phyloP scores from a whole-genome alignment of 1,284 basidiomycete species.

The Cystobasidium sp. region DNA sequence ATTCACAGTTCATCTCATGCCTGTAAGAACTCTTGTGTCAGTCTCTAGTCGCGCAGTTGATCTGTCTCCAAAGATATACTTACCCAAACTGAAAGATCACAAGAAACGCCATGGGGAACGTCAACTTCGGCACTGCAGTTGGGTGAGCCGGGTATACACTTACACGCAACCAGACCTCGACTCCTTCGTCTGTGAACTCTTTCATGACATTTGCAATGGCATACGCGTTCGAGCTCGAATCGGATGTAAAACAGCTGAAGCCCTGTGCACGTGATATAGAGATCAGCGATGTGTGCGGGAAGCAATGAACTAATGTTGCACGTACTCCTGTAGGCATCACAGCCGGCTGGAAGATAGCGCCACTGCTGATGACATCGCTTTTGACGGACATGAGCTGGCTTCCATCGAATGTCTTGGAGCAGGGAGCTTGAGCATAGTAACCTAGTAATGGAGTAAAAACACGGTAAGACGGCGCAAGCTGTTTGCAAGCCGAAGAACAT shows the following conservation, averaged over 20 bases:
- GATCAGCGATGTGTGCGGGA: no score
- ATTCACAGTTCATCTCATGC: slow-evolving; percentile 16
- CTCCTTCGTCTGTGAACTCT: slow-evolving; percentile 57
- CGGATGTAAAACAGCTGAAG: slow-evolving; percentile 26
- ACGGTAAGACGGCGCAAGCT: background rate
- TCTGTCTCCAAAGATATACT: background rate
- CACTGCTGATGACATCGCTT: slow-evolving; percentile 54
- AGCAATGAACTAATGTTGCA: no score
- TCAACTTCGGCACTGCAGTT: no score
- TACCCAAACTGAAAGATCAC: slow-evolving; percentile 13
- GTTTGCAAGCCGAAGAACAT: slow-evolving; percentile 15
- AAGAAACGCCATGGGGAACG: no score
- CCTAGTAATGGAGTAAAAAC: slow-evolving; percentile 37
- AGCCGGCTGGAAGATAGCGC: slow-evolving; percentile 57
- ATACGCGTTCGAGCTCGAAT: slow-evolving; percentile 55
- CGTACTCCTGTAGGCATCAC: slow-evolving; percentile 52
- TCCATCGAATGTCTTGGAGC: slow-evolving; percentile 55
- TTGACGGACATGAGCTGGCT: slow-evolving; percentile 54
- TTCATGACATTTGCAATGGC: slow-evolving; percentile 57
- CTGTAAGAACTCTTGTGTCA: background rate
- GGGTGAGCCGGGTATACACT: background rate
- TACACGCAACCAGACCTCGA: slow-evolving; percentile 57
- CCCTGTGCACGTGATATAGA: background rate
- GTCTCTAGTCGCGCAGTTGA: background rate
- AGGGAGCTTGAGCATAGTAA: slow-evolving; percentile 56